A percentile compares a stretch with the other conserved stretches of the same genome.
phyloP scores from a whole-genome alignment of 2,329 filamentous ascomycete species.

The Arthrinium phaeospermum region DNA sequence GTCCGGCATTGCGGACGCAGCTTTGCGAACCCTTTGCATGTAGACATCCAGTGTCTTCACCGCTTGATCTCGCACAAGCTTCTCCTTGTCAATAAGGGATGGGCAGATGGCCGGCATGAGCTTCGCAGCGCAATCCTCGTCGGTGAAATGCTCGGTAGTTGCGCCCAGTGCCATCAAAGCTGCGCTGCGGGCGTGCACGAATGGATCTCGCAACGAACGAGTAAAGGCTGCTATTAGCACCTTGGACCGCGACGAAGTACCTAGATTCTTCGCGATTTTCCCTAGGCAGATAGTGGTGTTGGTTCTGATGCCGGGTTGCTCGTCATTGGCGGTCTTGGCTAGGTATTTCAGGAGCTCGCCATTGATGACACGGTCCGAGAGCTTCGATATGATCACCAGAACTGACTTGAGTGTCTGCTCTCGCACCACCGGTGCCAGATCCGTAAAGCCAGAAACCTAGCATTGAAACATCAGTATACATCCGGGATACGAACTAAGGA shows the following conservation, averaged over 20 bases:
- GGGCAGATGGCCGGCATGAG: slow-evolving; percentile 86
- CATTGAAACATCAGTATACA: background rate
- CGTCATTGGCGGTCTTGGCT: slow-evolving; percentile 95
- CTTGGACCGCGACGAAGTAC: slow-evolving; percentile 78
- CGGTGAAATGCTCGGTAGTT: slow-evolving; percentile 83
- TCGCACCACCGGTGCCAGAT: slow-evolving; percentile 86
- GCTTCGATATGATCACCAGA: slow-evolving; percentile 82
- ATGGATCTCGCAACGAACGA: slow-evolving; percentile 87
- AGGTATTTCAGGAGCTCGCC: slow-evolving; percentile 89
- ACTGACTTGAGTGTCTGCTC: slow-evolving; percentile 97
- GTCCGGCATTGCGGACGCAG: slow-evolving; percentile 78
- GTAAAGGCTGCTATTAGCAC: slow-evolving; percentile 93
- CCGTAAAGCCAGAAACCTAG: slow-evolving; percentile 91
- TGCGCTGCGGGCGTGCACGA: slow-evolving; percentile 91
- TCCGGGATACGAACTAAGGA: background rate
- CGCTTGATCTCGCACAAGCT: slow-evolving; percentile 89
- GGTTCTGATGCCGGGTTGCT: slow-evolving; percentile 94
- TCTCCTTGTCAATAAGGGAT: slow-evolving; percentile 91
- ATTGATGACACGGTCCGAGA: slow-evolving; percentile 92
- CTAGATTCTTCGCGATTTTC: slow-evolving; percentile 91
- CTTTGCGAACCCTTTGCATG: slow-evolving; percentile 79
- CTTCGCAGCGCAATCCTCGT: slow-evolving; percentile 86
- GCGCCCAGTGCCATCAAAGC: slow-evolving; percentile 84
- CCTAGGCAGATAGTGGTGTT: slow-evolving; percentile 98
- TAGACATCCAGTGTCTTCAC: slow-evolving; percentile 89